Evolutionary conservation across 139 green algal genomes (phyloP), one percentile per base, ranked within the genome.

Genomic region (Haematococcus lacustris): DNA sequence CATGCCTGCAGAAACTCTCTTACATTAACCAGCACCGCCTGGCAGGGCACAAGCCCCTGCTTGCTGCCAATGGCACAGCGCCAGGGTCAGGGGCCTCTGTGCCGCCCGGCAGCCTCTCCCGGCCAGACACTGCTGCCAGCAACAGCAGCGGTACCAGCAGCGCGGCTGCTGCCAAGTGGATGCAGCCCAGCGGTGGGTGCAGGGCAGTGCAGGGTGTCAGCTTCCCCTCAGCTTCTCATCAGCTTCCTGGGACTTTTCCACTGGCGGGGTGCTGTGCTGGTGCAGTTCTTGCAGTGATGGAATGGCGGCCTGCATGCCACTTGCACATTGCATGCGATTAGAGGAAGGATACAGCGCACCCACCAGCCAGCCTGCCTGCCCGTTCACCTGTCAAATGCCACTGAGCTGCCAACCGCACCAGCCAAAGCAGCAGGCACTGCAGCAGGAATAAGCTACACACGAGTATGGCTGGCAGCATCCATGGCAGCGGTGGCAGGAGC

Each of bases 171-270:
- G 80, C 79, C 51, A 83, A 88, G 50, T 90, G 85, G 85, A 80
- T 90, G 21, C 85, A 90, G 67, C 85, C 85, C 70, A 90, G 85
- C 64, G 85, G 85, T 90, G 64, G 81, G 84, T 37, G 38, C 6
- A 3, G 35, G 64, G n/a, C n/a, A n/a, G n/a, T n/a, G n/a, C n/a
- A n/a, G n/a, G n/a, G n/a, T n/a, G n/a, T n/a, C n/a, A n/a, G 35
- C 23, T 26, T 38, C 23, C 17, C 6, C 32, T 4, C 7, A 26
- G 62, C 25, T 71, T 39, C 28, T 65, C 41, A 13, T 3, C 26
- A 68, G 21, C 23, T 37, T 37, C 26, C 6, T 17, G 17, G 21
- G 59, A 13, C 28, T 66, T 66, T 66, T 32, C 59, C 23, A 25
- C 26, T 32, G 6, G 6, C 13, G 59, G 6, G 6, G 13, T 32